These are phyloP conservation scores for Xeromyces bisporus DNA, from an alignment of 495 filamentous ascomycete species.

Conservation along the genomic window DNA sequence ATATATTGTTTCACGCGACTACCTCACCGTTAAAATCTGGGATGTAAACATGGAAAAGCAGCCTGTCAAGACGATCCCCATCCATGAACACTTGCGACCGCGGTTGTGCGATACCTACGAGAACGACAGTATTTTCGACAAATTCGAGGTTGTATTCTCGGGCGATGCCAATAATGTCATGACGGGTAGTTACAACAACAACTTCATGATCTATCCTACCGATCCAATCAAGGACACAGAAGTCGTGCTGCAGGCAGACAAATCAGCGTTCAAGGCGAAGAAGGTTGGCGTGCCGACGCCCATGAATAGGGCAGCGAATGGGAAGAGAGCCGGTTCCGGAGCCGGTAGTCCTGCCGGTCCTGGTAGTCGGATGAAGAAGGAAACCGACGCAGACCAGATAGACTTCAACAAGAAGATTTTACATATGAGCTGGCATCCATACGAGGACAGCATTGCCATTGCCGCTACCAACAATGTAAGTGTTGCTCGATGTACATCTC, in stretches of 20 bases:
- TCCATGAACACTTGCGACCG: slow-evolving; percentile 91
- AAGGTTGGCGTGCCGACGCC: slow-evolving; percentile 96
- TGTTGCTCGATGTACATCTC: slow-evolving; percentile 4
- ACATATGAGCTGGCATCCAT: slow-evolving; percentile 99
- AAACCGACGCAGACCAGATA: slow-evolving; percentile 98
- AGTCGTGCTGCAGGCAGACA: slow-evolving; percentile 93
- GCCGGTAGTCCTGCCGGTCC: slow-evolving; percentile 83
- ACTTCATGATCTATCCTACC: slow-evolving; percentile 99
- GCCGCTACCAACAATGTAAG: slow-evolving; percentile 98
- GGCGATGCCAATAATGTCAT: slow-evolving; percentile 97
- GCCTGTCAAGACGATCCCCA: slow-evolving; percentile 94
- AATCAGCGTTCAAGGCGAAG: slow-evolving; percentile 98
- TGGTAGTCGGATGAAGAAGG: slow-evolving; percentile 91
- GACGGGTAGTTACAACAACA: slow-evolving; percentile 99
- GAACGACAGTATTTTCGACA: slow-evolving; percentile 99
- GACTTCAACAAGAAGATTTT: slow-evolving; percentile 99
- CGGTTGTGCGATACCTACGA: slow-evolving; percentile 96
- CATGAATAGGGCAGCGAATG: slow-evolving; percentile 67
- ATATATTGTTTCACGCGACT: slow-evolving; percentile 95
- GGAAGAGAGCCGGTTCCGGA: slow-evolving; percentile 70
- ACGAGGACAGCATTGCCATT: slow-evolving; percentile 98
- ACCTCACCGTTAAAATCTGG: slow-evolving; percentile 98
- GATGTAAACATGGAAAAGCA: slow-evolving; percentile 97
- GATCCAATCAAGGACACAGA: slow-evolving; percentile 92
- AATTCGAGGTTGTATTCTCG: slow-evolving; percentile 98